Conservation (phyloP, 495 filamentous ascomycete genomes). For the Podospora conica region DNA sequence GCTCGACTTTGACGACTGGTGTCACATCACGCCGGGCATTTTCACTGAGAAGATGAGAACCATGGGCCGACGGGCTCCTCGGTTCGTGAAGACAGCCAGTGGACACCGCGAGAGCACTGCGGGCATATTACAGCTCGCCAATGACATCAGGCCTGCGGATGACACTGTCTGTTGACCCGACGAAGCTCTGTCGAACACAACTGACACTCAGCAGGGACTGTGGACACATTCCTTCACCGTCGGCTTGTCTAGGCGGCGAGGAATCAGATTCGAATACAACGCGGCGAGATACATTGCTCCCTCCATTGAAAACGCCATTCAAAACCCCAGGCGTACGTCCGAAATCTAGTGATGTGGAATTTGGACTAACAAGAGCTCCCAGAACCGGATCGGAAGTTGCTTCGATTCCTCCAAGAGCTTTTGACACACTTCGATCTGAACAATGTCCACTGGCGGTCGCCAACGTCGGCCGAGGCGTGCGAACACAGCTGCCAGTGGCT, state of each 20-base stretch:
- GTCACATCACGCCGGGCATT: background rate
- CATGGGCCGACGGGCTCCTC: background rate
- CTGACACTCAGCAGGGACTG: background rate
- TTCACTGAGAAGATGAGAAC: background rate
- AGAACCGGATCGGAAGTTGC: background rate
- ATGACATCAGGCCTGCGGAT: background rate
- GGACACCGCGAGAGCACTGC: background rate
- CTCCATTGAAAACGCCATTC: background rate
- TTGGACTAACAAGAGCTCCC: background rate
- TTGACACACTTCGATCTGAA: background rate
- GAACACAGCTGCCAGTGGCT: background rate
- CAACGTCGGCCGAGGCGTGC: background rate
- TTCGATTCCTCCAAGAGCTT: background rate
- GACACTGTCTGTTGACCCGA: background rate
- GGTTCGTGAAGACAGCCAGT: background rate
- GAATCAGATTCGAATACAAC: background rate
- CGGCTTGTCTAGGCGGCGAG: background rate
- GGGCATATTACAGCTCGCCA: background rate
- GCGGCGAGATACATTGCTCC: background rate
- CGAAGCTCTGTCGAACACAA: background rate
- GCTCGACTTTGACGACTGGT: background rate
- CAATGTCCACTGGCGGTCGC: background rate
- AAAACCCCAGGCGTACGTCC: background rate
- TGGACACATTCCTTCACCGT: background rate
- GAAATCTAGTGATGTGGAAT: background rate